A percentile compares a stretch with the other conserved stretches of the same genome.
These are phyloP conservation scores for Ammopiptanthus mongolicus DNA, from an alignment of 306 rosid genomes.

Conservation along the genomic window DNA sequence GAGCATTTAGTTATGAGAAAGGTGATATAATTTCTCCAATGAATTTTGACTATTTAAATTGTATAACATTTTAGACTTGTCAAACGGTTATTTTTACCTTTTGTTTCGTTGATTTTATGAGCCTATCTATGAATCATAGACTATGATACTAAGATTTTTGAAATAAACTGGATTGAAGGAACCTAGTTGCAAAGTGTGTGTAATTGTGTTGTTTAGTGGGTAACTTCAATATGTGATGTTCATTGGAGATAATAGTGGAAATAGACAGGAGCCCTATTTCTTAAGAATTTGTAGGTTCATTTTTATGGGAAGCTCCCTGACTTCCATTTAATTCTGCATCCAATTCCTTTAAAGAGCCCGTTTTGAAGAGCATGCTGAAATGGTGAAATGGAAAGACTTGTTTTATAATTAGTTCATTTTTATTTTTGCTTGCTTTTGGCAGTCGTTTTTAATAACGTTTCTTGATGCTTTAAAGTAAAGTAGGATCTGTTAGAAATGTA, in stretches of 20 bases:
- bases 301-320: not conserved
- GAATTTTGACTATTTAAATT: not conserved
- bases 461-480: no score
- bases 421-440: not conserved
- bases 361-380: not conserved
- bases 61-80: not conserved
- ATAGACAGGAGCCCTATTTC: not conserved
- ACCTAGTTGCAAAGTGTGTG: not conserved
- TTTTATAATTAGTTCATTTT: not conserved
- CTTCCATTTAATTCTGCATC: not conserved
- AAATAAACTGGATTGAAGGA: not conserved
- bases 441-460: no score
- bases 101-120: not conserved
- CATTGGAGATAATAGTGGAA: not conserved
- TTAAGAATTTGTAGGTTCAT: not conserved
- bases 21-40: not conserved
- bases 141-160: not conserved
- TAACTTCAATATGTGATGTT: not conserved
- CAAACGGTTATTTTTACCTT: not conserved
- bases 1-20: conserved; percentile 3
- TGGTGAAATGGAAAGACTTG: not conserved
- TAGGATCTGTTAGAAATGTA: no score
- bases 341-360: not conserved
- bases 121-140: no score
- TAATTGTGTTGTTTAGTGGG: not conserved